These are phyloP conservation scores for Capsella bursapastoris DNA, from an alignment of 345 rosid species.

Conservation along the genomic window DNA sequence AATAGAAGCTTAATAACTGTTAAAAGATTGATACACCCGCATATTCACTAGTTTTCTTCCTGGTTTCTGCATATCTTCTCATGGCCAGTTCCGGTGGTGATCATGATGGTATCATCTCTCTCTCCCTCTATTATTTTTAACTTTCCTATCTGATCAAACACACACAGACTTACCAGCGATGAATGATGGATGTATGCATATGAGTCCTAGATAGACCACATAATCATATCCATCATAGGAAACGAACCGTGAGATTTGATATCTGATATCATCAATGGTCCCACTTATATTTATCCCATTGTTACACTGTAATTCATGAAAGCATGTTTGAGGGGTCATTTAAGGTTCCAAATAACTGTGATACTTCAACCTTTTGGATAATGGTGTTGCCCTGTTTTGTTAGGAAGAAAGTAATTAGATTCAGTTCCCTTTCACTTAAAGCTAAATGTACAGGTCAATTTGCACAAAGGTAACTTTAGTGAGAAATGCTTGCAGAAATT, in stretches of 20 bases:
- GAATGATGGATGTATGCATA: slow-evolving; percentile 12
- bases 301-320: not conserved
- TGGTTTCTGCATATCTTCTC: slow-evolving; percentile 30
- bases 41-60: slow-evolving; percentile 14
- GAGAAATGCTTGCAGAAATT: slow-evolving; percentile 42
- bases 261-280: not conserved
- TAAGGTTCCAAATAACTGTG: not conserved
- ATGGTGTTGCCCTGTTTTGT: slow-evolving; percentile 3
- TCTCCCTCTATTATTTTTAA: not conserved
- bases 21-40: slow-evolving; percentile 6
- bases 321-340: not conserved
- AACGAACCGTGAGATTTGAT: not conserved
- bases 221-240: too few species aligned
- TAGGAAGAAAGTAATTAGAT: not conserved
- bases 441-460: not conserved
- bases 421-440: not conserved
- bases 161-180: not conserved
- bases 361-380: not conserved
- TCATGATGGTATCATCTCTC: slow-evolving; percentile 40
- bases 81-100: slow-evolving; percentile 44
- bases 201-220: not conserved
- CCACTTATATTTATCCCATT: not conserved
- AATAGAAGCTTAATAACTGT: not conserved
- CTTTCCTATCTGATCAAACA: not conserved
- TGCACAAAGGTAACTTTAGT: slow-evolving; percentile 17